Percentiles rank a stretch among this genome's conserved stretches.
Evolutionary conservation across 768 basidiomycete species (phyloP).

Genomic region (Dentipellis fragilis): DNA sequence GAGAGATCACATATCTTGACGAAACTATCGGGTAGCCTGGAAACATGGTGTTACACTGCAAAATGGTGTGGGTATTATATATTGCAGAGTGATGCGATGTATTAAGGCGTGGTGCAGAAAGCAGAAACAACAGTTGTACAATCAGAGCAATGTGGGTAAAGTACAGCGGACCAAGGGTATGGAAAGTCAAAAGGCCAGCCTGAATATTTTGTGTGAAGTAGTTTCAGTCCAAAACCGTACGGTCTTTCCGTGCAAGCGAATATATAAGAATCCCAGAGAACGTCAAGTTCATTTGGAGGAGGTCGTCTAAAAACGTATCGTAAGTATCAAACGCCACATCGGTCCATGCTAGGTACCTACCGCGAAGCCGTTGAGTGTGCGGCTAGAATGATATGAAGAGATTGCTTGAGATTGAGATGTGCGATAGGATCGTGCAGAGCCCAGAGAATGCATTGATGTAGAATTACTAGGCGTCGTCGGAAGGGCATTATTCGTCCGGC

Average conservation of each 20-base stretch:
- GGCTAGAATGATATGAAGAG: constrained; percentile 66
- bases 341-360: constrained; percentile 21
- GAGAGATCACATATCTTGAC: too few relatives aligned
- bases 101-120: too few relatives aligned
- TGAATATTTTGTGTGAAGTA: constrained; percentile 1
- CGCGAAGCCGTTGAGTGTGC: constrained; percentile 61
- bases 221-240: too few relatives aligned
- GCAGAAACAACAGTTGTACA: too few relatives aligned
- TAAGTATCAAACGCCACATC: too few relatives aligned
- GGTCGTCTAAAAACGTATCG: constrained; percentile 5
- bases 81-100: too few relatives aligned
- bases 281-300: constrained; percentile 14
- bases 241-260: too few relatives aligned
- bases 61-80: too few relatives aligned
- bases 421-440: constrained; percentile 57
- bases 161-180: too few relatives aligned
- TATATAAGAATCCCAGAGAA: not conserved
- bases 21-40: too few relatives aligned
- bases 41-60: too few relatives aligned
- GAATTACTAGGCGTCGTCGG: constrained; percentile 52
- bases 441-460: constrained; percentile 38
- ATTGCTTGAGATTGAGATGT: constrained; percentile 60
- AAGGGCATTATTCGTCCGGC: constrained; percentile 43
- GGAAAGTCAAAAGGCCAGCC: constrained; percentile 4
- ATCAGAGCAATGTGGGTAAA: too few relatives aligned